Evolutionary conservation across 257 asterid species (phyloP).

Genomic region (Thymus quinquecostatus): DNA sequence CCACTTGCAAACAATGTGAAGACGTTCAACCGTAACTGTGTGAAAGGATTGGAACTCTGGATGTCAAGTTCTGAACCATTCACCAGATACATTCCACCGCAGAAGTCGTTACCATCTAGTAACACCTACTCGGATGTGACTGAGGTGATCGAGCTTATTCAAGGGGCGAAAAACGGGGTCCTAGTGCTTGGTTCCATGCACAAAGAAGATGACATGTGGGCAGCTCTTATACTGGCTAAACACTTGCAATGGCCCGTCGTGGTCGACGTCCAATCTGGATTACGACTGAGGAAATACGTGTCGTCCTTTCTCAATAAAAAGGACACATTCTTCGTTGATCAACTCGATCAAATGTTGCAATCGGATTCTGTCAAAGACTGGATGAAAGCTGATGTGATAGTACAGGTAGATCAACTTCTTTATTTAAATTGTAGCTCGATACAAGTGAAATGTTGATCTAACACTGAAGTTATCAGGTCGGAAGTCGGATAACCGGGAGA

Average conservation of each 20-base stretch:
- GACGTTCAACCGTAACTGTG: constrained; percentile 62
- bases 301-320: constrained; percentile 60
- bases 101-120: constrained; percentile 47
- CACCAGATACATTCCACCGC: constrained; percentile 67
- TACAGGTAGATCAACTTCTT: constrained; percentile 62
- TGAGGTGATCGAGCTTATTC: constrained; percentile 62
- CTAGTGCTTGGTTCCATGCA: constrained; percentile 81
- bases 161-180: constrained; percentile 77
- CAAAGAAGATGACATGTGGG: constrained; percentile 93
- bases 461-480: constrained; percentile 55
- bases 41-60: constrained; percentile 80
- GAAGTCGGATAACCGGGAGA: constrained; percentile 89
- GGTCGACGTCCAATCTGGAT: constrained; percentile 83
- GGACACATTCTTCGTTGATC: constrained; percentile 77
- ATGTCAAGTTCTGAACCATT: constrained; percentile 69
- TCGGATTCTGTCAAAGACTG: constrained; percentile 69
- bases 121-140: constrained; percentile 42
- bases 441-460: neutral
- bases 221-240: constrained; percentile 88
- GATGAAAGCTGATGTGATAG: constrained; percentile 82
- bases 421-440: neutral
- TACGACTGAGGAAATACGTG: constrained; percentile 80
- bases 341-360: constrained; percentile 83
- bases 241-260: constrained; percentile 91
- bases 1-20: constrained; percentile 69